These are phyloP conservation scores for Pyrus hybrid DNA, from an alignment of 331 rosid genomes.

Conservation along the genomic window DNA sequence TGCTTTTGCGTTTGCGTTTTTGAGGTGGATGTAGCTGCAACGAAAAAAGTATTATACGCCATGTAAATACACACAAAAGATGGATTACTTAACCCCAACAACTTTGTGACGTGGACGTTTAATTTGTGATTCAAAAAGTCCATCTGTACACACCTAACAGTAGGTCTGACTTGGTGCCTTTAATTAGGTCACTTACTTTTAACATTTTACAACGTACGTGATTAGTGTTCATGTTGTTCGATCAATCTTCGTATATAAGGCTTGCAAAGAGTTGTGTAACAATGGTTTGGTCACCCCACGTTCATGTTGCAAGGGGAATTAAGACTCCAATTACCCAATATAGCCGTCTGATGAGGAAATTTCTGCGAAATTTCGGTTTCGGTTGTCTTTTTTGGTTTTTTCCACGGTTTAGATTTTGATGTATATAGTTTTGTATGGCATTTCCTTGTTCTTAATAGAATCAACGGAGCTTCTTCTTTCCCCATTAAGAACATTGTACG, in stretches of 20 bases:
- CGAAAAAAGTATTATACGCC: conserved; percentile 38
- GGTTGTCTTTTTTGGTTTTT: neutral
- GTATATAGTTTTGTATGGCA: neutral
- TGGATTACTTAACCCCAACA: conserved; percentile 67
- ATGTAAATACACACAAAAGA: conserved; percentile 18
- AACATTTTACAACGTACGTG: neutral
- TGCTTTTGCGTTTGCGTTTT: neutral
- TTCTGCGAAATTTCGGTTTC: neutral
- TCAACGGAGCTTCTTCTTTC: neutral
- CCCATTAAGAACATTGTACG: neutral
- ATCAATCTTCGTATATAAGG: neutral
- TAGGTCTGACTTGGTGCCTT: neutral
- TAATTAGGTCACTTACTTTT: neutral
- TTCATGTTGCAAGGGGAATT: neutral
- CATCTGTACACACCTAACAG: conserved; percentile 3
- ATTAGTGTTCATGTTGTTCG: neutral
- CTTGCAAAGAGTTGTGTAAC: neutral
- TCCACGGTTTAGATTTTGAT: neutral
- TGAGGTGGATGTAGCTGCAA: conserved; percentile 48
- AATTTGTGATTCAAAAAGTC: neutral
- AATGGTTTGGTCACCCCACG: neutral
- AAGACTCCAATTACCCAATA: neutral
- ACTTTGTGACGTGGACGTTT: conserved; percentile 2
- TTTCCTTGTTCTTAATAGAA: neutral
- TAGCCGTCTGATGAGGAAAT: neutral